Evolutionary conservation across 805 yeast genomes (phyloP), one percentile per base, ranked within the genome.

Genomic region (Candida pseudoglaebosa): DNA sequence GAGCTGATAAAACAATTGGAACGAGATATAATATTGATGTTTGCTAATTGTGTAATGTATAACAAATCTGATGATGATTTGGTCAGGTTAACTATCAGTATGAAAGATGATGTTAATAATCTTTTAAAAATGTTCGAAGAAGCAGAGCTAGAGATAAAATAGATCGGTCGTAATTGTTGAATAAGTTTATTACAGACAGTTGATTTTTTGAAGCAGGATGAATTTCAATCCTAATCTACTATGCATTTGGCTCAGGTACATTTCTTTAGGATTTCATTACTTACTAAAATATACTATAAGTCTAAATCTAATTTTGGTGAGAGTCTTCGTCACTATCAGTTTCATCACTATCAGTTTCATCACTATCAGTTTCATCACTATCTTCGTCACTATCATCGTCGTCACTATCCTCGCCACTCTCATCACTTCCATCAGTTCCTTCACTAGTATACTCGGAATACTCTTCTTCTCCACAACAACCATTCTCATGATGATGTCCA

Each of bases 31-130:
- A 71, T 81, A 64, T 65, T 81, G 42, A 84, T 86, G 93, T 84
- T 82, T 61, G 83, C 91, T 37, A 86, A 86, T 57, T 86, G 91
- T 13, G 73, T 85, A 13, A 86, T 86, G 93, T 86, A 80, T 61
- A 85, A 86, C 57, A 75, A 75, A 48, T 70, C 77, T 44, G 78
- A 74, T 43, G 75, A 80, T 19, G 87, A 81, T 38, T 70, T 83
- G 43, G 77, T 75, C 31, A 57, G 61, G 26, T 73, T 85, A 72
- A 76, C 88, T 1, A 63, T 72, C 44, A 85, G 78, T 46, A 84
- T 86, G 91, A 80, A 77, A 63, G 62, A 67, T 30, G 93, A 84
- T 36, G 77, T 82, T 4, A 77, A 73, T 24, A 73, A 68, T 12
- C 63, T 80, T 24, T 65, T 80, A 45, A 64, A 73, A 39, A 59